Base-by-base conservation (phyloP, 352 stramenopile genomes). In the Phytophthora boehmeriae region DNA sequence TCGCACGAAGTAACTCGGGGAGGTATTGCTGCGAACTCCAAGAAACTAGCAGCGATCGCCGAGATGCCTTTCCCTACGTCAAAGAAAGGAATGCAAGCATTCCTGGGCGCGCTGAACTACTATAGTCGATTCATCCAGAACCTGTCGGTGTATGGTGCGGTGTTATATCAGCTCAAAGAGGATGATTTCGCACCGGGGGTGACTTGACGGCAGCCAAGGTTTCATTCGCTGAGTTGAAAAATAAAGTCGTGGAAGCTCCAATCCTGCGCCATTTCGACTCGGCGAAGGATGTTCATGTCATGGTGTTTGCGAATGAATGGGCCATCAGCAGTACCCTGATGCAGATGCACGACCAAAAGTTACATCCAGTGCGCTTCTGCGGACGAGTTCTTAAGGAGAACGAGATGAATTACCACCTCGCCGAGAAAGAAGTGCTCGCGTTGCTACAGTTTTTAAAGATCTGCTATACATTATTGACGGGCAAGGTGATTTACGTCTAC, bases 41-140 rank as follows among this genome's bases (percentile, higher is more conserved):
- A 42, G n/a, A 17, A 42, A 42, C 9, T 19, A 13, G 8, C 35
- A 16, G 35, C 35, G 9, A 42, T 42, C 16, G 8, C 35, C 4
- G 35, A 42, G 4, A 6, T 42, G 19, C 14, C 8, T 6, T 42
- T 42, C 13, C 35, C 35, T 9, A 19, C 35, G 35, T 19, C 35
- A 4, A 42, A 42, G 35, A 42, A 42, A 42, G 35, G 35, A n/a
- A 42, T 42, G 35, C 35, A 42, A 17, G 35, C 35, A n/a, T n/a
- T n/a, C n/a, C n/a, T n/a, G n/a, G n/a, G n/a, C n/a, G n/a, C n/a
- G n/a, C n/a, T n/a, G n/a, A n/a, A 42, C 35, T 42, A 42, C 35
- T 42, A 42, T 42, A 42, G 35, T n/a, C 35, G 35, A 4, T 42
- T 42, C 14, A 42, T 42, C 35, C 35, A 42, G 14, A 17, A 42